Evolutionary conservation across 257 asterid species (phyloP).

Genomic region (Nicotiana knightiana): DNA sequence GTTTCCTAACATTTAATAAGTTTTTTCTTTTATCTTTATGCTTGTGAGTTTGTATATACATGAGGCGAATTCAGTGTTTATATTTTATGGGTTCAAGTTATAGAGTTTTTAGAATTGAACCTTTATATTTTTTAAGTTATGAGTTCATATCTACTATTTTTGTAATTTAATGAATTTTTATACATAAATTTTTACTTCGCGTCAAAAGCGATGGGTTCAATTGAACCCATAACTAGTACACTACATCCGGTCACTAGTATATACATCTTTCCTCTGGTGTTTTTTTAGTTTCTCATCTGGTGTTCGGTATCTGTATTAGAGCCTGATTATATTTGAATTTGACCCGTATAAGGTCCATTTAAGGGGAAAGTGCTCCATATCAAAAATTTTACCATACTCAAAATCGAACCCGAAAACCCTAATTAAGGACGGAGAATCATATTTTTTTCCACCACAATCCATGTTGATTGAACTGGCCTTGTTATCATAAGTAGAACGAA

Average conservation of each 20-base stretch:
- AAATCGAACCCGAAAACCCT: too few relatives aligned
- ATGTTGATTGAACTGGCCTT: neutral
- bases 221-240: too few relatives aligned
- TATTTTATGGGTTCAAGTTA: too few relatives aligned
- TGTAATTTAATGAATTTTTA: too few relatives aligned
- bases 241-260: neutral
- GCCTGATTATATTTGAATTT: accelerated
- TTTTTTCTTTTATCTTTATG: neutral
- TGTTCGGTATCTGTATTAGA: accelerated
- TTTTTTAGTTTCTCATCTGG: too few relatives aligned
- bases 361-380: accelerated
- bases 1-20: neutral
- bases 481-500: neutral
- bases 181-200: too few relatives aligned
- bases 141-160: too few relatives aligned
- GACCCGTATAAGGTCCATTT: accelerated
- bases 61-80: too few relatives aligned
- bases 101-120: too few relatives aligned
- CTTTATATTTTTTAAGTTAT: too few relatives aligned
- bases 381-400: accelerated
- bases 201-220: too few relatives aligned
- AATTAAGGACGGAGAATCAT: accelerated
- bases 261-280: neutral
- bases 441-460: too few relatives aligned
- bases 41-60: neutral